These are phyloP conservation scores for Aethionema arabicum DNA, from an alignment of 345 rosid genomes.

Conservation along the genomic window DNA sequence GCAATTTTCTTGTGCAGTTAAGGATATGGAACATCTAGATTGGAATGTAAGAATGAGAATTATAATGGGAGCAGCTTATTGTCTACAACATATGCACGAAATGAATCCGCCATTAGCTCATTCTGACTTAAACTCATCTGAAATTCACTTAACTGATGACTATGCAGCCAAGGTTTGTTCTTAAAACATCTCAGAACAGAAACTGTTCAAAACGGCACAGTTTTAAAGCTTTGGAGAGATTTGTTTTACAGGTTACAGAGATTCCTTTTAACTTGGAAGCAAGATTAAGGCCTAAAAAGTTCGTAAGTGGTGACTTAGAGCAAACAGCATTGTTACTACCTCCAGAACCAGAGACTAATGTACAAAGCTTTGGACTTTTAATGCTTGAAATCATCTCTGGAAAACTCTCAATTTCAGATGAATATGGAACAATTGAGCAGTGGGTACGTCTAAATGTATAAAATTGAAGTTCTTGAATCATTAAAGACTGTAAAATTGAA, in stretches of 20 bases:
- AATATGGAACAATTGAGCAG: slow-evolving; percentile 68
- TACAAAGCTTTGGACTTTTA: slow-evolving; percentile 66
- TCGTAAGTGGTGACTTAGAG: slow-evolving; percentile 47
- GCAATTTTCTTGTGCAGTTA: slow-evolving; percentile 38
- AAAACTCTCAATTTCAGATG: slow-evolving; percentile 63
- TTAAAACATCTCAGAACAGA: too few species aligned
- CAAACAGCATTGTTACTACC: slow-evolving; percentile 50
- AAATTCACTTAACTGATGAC: slow-evolving; percentile 76
- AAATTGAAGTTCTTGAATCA: too few species aligned
- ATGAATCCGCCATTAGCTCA: slow-evolving; percentile 60
- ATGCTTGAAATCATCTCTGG: slow-evolving; percentile 89
- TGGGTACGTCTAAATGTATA: slow-evolving; percentile 49
- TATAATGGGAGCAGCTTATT: slow-evolving; percentile 59
- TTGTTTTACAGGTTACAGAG: slow-evolving; percentile 58
- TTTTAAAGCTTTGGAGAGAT: background rate
- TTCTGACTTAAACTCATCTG: slow-evolving; percentile 45
- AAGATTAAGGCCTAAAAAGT: slow-evolving; percentile 36
- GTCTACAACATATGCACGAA: slow-evolving; percentile 69
- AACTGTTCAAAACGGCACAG: too few species aligned
- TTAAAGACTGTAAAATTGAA: too few species aligned
- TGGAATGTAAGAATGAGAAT: slow-evolving; percentile 83
- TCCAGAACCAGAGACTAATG: slow-evolving; percentile 63
- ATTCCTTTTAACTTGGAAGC: slow-evolving; percentile 38
- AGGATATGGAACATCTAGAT: slow-evolving; percentile 69
- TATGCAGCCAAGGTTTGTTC: slow-evolving; percentile 81